Percentiles rank a stretch among this genome's conserved stretches.
phyloP scores from a whole-genome alignment of 2,329 filamentous ascomycete genomes.

The Ophiostoma tasmaniense region DNA sequence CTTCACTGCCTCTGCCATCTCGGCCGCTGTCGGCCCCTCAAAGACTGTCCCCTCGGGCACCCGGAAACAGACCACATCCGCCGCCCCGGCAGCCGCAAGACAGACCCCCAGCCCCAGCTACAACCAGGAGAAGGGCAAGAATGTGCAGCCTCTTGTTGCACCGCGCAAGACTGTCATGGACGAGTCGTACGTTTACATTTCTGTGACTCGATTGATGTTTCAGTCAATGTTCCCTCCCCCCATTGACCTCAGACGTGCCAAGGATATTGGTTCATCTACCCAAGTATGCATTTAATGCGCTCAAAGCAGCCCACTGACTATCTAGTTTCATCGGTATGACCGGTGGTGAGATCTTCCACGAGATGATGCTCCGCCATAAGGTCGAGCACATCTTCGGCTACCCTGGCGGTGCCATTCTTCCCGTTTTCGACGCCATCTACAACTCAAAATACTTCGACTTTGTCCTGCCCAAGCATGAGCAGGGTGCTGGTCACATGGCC shows the following conservation, averaged over 20 bases:
- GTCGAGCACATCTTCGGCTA: slow-evolving; percentile 95
- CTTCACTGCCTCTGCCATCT: slow-evolving; percentile 34
- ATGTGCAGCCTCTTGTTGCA: slow-evolving; percentile 63
- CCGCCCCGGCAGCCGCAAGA: slow-evolving; percentile 42
- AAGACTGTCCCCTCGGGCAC: slow-evolving; percentile 35
- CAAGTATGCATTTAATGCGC: not conserved
- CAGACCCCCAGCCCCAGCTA: slow-evolving; percentile 55
- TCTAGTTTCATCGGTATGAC: slow-evolving; percentile 82
- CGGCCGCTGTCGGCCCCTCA: slow-evolving; percentile 29
- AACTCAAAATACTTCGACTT: slow-evolving; percentile 97
- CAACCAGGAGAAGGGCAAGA: slow-evolving; percentile 42
- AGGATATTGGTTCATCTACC: not conserved
- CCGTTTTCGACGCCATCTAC: slow-evolving; percentile 97
- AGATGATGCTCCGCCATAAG: slow-evolving; percentile 92
- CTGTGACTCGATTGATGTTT: not conserved
- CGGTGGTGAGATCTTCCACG: slow-evolving; percentile 94
- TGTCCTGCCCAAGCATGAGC: slow-evolving; percentile 89
- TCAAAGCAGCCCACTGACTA: not conserved
- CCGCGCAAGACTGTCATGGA: slow-evolving; percentile 58
- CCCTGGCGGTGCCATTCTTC: slow-evolving; percentile 90
- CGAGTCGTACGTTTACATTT: slow-evolving; percentile 57
- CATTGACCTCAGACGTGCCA: not conserved
- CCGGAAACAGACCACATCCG: slow-evolving; percentile 44
- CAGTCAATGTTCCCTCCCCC: not conserved
- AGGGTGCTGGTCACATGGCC: slow-evolving; percentile 97